Evolutionary conservation across 768 basidiomycete genomes (phyloP), one percentile per base, ranked within the genome.

Genomic region (Paxillus involutus): DNA sequence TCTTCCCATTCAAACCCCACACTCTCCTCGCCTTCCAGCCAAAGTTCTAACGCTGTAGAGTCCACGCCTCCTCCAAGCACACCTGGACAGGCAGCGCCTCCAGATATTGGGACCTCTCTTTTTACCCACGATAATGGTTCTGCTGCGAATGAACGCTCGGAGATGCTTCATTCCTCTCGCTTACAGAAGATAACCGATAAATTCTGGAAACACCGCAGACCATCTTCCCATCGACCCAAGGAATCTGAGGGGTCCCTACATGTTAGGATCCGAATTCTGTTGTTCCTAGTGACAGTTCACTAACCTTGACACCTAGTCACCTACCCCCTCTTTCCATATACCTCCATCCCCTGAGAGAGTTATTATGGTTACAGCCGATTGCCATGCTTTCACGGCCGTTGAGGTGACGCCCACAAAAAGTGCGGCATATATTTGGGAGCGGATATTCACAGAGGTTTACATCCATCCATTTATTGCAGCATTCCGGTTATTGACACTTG

Each of bases 331-430:
- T 42, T 64, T 59, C 41, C 60, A 63, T 40, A 59, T 70, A 10
- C 59, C 71, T 17, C 56, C 68, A 40, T 48, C 75, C 33, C 74
- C 71, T 49, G 60, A 63, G 17, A 61, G 60, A 40, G 51, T 72
- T 43, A 85, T 89, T 60, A 80, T 88, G 55, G 90, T 88, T 55
- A 91, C 90, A 17, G 73, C 79, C 29, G 89, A 91, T 68, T 84
- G 86, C n/a, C 89, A 91, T 57, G 80, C 84, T 55, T 86, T 85
- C 70, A 80, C 80, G 45, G 76, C 82, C 21, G 88, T 93, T 40
- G 86, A 89, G 51, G 82, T 93, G 58, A 84, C 81, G 33, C 78
- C 79, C 32, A 85, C 87, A 17, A 79, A 75, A 54, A 80, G 76
- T 66, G 81, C 86, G 36, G 80, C 82, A 12, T 83, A 81, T 64